Conservation (phyloP, 805 yeast genomes). For the Yarrowia phangngaensis region DNA sequence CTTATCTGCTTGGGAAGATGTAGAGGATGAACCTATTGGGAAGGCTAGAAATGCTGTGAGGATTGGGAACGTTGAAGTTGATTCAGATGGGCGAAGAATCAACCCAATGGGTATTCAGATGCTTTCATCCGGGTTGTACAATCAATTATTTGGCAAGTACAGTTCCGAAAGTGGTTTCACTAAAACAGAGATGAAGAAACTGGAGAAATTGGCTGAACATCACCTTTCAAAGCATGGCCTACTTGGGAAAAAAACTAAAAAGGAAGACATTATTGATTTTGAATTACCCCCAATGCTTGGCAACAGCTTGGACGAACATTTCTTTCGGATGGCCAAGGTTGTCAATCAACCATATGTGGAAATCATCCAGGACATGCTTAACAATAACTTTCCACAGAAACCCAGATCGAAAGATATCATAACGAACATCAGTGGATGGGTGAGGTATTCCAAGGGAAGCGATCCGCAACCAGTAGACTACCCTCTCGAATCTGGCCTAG, state of each 20-base stretch:
- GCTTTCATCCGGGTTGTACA: slow-evolving; percentile 31
- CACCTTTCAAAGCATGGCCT: slow-evolving; percentile 61
- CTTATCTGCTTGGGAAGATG: slow-evolving; percentile 9
- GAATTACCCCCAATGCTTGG: slow-evolving; percentile 73
- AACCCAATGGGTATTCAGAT: slow-evolving; percentile 40
- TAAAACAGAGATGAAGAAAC: slow-evolving; percentile 29
- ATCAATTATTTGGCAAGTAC: slow-evolving; percentile 31
- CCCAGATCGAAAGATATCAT: slow-evolving; percentile 46
- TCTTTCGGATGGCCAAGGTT: slow-evolving; percentile 56
- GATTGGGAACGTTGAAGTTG: slow-evolving; percentile 12
- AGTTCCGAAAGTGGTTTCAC: neutral
- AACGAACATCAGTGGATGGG: slow-evolving; percentile 68
- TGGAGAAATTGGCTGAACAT: slow-evolving; percentile 53
- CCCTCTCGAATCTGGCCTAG: slow-evolving; percentile 70
- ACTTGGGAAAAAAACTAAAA: slow-evolving; percentile 68
- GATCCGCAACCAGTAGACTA: slow-evolving; percentile 55
- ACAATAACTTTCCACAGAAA: slow-evolving; percentile 46
- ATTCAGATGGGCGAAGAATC: slow-evolving; percentile 37
- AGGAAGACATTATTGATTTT: slow-evolving; percentile 50
- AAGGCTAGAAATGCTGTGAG: neutral
- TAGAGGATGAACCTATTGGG: slow-evolving; percentile 1
- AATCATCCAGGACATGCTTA: slow-evolving; percentile 47
- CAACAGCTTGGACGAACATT: slow-evolving; percentile 72
- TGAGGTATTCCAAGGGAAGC: slow-evolving; percentile 56
- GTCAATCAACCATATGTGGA: slow-evolving; percentile 58